Evolutionary conservation across 2,329 filamentous ascomycete species (phyloP).

Genomic region (Exophiala lecanii-corni): DNA sequence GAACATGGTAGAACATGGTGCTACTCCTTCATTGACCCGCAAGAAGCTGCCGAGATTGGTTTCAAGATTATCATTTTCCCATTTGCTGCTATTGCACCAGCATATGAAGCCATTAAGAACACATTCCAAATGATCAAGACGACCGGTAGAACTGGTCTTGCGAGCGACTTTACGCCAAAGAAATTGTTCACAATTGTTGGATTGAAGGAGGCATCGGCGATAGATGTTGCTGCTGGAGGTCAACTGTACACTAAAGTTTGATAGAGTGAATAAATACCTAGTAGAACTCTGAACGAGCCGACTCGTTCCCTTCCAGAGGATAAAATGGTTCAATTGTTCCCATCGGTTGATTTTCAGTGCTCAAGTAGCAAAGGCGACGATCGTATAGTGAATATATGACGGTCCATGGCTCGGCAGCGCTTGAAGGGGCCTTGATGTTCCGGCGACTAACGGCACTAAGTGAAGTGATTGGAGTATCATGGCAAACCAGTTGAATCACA

Average conservation of each 20-base stretch:
- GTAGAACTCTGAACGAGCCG: too few species aligned
- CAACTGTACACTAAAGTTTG: constrained; percentile 2
- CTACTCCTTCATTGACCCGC: constrained; percentile 36
- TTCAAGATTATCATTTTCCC: constrained; percentile 42
- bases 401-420: too few species aligned
- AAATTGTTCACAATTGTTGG: constrained; percentile 39
- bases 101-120: constrained; percentile 34
- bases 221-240: constrained; percentile 39
- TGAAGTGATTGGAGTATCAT: too few species aligned
- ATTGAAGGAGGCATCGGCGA: constrained; percentile 34
- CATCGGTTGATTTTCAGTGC: too few species aligned
- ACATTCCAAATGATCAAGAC: constrained; percentile 34
- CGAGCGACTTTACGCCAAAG: constrained; percentile 35
- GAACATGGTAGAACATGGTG: constrained; percentile 43
- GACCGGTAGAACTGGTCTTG: constrained; percentile 33
- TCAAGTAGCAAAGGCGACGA: too few species aligned
- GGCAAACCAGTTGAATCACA: too few species aligned
- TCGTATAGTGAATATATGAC: too few species aligned
- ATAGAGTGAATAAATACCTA: too few species aligned
- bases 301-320: too few species aligned
- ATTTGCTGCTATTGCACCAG: constrained; percentile 36
- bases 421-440: too few species aligned
- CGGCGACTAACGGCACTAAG: too few species aligned
- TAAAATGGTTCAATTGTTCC: too few species aligned
- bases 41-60: constrained; percentile 37